A percentile compares a stretch with the other conserved stretches of the same genome.
Conservation (phyloP, 208 protist species). For the Leishmania mexicana region DNA sequence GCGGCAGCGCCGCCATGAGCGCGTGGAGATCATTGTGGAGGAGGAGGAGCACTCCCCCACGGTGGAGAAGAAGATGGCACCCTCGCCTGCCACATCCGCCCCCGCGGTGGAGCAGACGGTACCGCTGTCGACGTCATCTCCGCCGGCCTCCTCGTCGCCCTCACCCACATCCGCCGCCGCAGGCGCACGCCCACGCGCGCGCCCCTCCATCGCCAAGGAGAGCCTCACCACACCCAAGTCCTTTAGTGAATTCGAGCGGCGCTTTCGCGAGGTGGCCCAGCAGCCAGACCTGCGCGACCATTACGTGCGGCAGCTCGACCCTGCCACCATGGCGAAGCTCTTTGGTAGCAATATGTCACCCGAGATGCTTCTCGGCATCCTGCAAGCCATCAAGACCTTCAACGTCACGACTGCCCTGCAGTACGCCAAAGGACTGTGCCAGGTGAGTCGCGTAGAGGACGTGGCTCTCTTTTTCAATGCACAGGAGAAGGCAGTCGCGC, state of each 20-base stretch:
- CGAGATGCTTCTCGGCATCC: slow-evolving; percentile 73
- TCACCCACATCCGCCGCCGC: neutral
- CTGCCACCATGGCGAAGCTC: slow-evolving; percentile 48
- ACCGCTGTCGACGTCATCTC: neutral
- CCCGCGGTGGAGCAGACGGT: slow-evolving; percentile 13
- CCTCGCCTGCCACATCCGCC: slow-evolving; percentile 3
- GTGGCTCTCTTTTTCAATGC: slow-evolving; percentile 81
- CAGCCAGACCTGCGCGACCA: slow-evolving; percentile 69
- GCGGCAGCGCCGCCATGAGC: slow-evolving; percentile 41
- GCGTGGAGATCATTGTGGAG: slow-evolving; percentile 83
- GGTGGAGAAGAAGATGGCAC: slow-evolving; percentile 1
- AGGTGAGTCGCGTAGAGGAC: slow-evolving; percentile 80
- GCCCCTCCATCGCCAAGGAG: slow-evolving; percentile 52
- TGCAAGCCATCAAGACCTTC: slow-evolving; percentile 48
- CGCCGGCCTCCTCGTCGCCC: neutral
- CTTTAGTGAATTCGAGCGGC: slow-evolving; percentile 89
- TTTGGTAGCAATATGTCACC: slow-evolving; percentile 89
- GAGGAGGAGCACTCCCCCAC: slow-evolving; percentile 27
- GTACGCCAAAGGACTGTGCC: slow-evolving; percentile 71
- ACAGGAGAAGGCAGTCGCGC: slow-evolving; percentile 61
- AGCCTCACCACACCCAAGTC: slow-evolving; percentile 70
- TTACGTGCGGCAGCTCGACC: slow-evolving; percentile 71
- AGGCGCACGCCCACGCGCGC: slow-evolving; percentile 27
- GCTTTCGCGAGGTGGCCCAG: slow-evolving; percentile 59
- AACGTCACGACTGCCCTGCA: slow-evolving; percentile 40